Evolutionary conservation across 208 protist species (phyloP).

Genomic region (Acanthamoeba castellanii): DNA sequence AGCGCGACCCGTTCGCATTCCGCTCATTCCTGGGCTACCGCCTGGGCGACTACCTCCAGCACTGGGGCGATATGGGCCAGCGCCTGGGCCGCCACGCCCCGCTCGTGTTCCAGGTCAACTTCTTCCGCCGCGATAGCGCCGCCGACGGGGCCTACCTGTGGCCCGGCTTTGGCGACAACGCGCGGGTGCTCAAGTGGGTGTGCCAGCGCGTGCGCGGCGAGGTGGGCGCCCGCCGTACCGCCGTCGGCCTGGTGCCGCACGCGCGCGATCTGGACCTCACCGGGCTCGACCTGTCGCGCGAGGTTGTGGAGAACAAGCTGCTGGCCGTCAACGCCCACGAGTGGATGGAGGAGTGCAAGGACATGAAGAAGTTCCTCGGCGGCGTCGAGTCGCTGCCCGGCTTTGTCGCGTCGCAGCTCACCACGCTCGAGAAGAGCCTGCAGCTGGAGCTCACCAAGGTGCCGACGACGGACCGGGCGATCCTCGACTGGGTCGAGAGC

Average conservation of each 20-base stretch:
- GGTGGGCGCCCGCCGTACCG: slow-evolving; percentile 37
- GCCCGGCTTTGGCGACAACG: slow-evolving; percentile 92
- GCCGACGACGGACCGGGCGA: slow-evolving; percentile 13
- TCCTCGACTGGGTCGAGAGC: slow-evolving; percentile 18
- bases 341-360: slow-evolving; percentile 80
- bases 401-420: slow-evolving; percentile 79
- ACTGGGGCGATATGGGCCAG: slow-evolving; percentile 88
- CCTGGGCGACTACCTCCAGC: slow-evolving; percentile 91
- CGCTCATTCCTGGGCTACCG: slow-evolving; percentile 92
- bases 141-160: slow-evolving; percentile 87
- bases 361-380: slow-evolving; percentile 79
- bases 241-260: slow-evolving; percentile 85
- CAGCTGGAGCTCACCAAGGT: slow-evolving; percentile 24
- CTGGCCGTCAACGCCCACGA: slow-evolving; percentile 81
- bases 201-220: slow-evolving; percentile 71
- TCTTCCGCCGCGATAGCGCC: slow-evolving; percentile 85
- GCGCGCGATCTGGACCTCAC: slow-evolving; percentile 75
- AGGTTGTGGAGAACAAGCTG: slow-evolving; percentile 74
- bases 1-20: slow-evolving; percentile 92
- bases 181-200: slow-evolving; percentile 88
- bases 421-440: slow-evolving; percentile 73
- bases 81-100: slow-evolving; percentile 77
- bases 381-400: slow-evolving; percentile 76
- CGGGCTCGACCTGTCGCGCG: slow-evolving; percentile 81
- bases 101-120: slow-evolving; percentile 92